phyloP scores from a whole-genome alignment of 2,329 filamentous ascomycete species.

The Verticillium zaregamsianum region DNA sequence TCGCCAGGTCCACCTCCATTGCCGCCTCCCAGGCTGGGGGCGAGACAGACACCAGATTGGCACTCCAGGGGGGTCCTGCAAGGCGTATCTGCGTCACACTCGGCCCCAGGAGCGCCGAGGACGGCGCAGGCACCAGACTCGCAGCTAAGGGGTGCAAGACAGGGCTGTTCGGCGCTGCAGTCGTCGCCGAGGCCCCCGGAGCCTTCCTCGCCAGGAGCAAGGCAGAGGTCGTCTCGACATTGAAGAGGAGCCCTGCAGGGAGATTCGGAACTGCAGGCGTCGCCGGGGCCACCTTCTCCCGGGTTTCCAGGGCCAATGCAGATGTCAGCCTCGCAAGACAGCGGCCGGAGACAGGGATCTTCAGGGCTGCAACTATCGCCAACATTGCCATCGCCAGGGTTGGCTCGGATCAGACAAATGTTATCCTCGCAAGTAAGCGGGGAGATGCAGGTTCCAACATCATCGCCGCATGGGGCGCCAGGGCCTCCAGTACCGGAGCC shows the following conservation, averaged over 20 bases:
- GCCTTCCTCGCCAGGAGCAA: not conserved
- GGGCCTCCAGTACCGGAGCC: not conserved
- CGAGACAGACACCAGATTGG: not conserved
- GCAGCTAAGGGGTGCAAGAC: not conserved
- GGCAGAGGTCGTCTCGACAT: not conserved
- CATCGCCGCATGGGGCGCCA: not conserved
- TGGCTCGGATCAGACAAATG: not conserved
- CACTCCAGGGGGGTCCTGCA: not conserved
- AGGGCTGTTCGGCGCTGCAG: not conserved
- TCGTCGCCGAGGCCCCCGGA: not conserved
- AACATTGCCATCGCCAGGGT: not conserved
- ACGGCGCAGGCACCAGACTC: not conserved
- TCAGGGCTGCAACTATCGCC: not conserved
- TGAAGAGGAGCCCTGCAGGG: not conserved
- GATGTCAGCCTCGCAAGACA: not conserved
- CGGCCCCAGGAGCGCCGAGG: not conserved
- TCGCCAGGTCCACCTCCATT: not conserved
- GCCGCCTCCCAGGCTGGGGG: not conserved
- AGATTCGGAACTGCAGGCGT: not conserved
- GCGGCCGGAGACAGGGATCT: not conserved
- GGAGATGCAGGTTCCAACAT: not conserved
- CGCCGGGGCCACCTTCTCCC: not conserved
- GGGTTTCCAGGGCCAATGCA: not conserved
- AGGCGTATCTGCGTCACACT: not conserved
- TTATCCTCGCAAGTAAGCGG: not conserved